Conservation (phyloP, 805 yeast species). For the Pichia kluyveri region DNA sequence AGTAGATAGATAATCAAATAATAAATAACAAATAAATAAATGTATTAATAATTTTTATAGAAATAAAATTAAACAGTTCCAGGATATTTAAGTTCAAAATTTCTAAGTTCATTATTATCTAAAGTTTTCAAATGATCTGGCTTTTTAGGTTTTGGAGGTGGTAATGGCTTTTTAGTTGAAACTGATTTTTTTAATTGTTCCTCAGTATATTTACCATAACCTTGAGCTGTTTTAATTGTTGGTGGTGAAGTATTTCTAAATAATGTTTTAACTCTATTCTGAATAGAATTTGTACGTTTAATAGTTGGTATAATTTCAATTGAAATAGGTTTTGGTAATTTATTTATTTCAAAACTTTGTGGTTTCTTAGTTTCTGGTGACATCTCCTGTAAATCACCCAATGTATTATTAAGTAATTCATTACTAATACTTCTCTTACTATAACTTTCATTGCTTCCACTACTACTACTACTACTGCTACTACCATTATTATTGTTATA, state of each 20-base stretch:
- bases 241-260: constrained; percentile 37
- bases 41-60: neutral
- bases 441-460: too few species aligned
- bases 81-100: constrained; percentile 52
- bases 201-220: constrained; percentile 76
- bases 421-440: constrained; percentile 11
- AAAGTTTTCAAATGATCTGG: constrained; percentile 37
- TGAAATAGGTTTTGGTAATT: too few species aligned
- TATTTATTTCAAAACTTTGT: neutral
- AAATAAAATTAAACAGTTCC: neutral
- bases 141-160: constrained; percentile 56
- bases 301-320: constrained; percentile 1
- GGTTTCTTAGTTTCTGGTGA: constrained; percentile 10
- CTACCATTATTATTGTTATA: too few species aligned
- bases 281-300: constrained; percentile 29
- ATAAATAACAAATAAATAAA: neutral
- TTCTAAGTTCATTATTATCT: constrained; percentile 25
- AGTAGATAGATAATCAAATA: neutral
- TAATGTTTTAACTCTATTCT: constrained; percentile 44
- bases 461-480: too few species aligned
- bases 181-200: neutral
- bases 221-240: constrained; percentile 56
- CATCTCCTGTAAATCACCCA: constrained; percentile 15
- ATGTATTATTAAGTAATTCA: constrained; percentile 19
- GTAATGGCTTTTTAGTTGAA: constrained; percentile 10